Conservation (phyloP, 495 filamentous ascomycete species). For the Bacidia gigantensis region DNA sequence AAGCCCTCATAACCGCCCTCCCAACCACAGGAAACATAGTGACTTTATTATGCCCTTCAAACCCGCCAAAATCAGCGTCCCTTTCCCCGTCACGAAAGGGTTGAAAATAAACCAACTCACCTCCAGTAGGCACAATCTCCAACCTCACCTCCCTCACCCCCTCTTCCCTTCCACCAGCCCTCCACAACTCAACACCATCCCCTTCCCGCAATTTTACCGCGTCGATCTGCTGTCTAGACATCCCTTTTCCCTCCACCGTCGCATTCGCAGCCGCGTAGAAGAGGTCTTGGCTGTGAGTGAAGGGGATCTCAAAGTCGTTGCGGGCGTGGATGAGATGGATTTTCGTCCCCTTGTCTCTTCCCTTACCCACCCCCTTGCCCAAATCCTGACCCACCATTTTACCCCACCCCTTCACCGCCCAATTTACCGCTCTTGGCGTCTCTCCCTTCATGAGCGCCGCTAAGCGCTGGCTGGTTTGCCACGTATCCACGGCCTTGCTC, state of each 20-base stretch:
- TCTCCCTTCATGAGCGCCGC: slow-evolving; percentile 10
- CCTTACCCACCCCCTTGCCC: background rate
- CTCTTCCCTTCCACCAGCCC: slow-evolving; percentile 8
- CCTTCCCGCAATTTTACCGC: slow-evolving; percentile 13
- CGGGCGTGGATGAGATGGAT: slow-evolving; percentile 63
- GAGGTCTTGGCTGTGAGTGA: slow-evolving; percentile 39
- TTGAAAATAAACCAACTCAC: too few species aligned
- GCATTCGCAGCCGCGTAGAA: slow-evolving; percentile 45
- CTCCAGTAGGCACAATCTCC: slow-evolving; percentile 15
- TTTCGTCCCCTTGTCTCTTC: slow-evolving; percentile 42
- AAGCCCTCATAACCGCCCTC: slow-evolving; percentile 12
- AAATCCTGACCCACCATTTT: background rate
- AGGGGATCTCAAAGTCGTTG: slow-evolving; percentile 68
- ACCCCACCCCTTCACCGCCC: slow-evolving; percentile 19
- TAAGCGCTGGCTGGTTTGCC: background rate
- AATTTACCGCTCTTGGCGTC: too few species aligned
- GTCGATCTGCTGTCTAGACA: slow-evolving; percentile 14
- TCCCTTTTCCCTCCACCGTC: slow-evolving; percentile 22
- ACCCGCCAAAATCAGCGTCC: background rate
- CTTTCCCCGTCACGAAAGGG: too few species aligned
- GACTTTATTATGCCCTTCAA: slow-evolving; percentile 18
- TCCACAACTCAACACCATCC: slow-evolving; percentile 13
- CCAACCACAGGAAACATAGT: slow-evolving; percentile 15
- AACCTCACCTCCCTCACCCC: slow-evolving; percentile 9
- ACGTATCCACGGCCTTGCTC: slow-evolving; percentile 16